These are phyloP conservation scores for Astragalus membranaceus DNA, from an alignment of 306 rosid genomes.

Conservation along the genomic window DNA sequence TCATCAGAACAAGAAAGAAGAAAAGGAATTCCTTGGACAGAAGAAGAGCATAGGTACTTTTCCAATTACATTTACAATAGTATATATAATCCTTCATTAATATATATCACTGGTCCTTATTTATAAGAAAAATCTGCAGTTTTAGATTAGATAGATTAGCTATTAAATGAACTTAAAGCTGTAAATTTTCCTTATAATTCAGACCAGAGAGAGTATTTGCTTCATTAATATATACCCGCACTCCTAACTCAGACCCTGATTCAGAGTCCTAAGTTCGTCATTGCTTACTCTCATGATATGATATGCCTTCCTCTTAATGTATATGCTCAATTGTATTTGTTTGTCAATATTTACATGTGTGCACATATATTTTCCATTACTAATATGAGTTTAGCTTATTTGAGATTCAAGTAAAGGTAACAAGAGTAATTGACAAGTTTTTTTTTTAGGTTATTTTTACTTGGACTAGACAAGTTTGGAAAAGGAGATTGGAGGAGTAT, in stretches of 20 bases:
- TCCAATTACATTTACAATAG: background rate
- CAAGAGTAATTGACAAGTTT: background rate
- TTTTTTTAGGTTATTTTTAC: conserved; percentile 69
- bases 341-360: background rate
- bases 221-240: too few relatives aligned
- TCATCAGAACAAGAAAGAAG: conserved; percentile 85
- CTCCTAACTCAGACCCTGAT: too few relatives aligned
- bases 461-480: conserved; percentile 96
- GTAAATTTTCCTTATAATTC: too few relatives aligned
- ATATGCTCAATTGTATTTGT: background rate
- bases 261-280: too few relatives aligned
- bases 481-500: conserved; percentile 99
- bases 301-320: too few relatives aligned
- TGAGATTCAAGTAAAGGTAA: background rate
- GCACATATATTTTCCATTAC: background rate
- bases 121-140: too few relatives aligned
- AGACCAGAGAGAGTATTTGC: too few relatives aligned
- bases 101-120: too few relatives aligned
- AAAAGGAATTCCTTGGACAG: conserved; percentile 99
- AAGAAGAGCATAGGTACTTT: conserved; percentile 91
- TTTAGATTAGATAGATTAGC: too few relatives aligned
- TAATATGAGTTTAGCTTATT: background rate
- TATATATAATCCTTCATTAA: background rate
- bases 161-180: too few relatives aligned
- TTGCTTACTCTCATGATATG: too few relatives aligned